These are phyloP conservation scores for Penicillium malachiteum DNA, from an alignment of 495 filamentous ascomycete species.

Conservation along the genomic window DNA sequence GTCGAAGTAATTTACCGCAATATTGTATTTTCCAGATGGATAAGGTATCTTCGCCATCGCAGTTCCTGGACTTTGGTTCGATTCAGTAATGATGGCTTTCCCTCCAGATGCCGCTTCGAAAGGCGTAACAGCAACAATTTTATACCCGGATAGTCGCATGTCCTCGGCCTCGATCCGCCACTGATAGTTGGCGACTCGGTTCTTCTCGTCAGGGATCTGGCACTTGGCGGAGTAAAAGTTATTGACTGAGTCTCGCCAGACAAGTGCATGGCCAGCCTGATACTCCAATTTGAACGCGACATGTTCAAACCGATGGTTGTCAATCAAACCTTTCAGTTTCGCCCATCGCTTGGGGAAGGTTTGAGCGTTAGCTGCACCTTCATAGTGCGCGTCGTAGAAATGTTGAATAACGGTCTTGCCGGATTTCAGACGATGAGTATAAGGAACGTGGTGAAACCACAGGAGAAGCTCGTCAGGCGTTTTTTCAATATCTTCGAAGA, in stretches of 20 bases:
- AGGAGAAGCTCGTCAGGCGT: constrained; percentile 69
- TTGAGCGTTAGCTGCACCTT: constrained; percentile 58
- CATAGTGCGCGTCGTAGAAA: constrained; percentile 72
- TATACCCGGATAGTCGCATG: constrained; percentile 59
- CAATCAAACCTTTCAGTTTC: constrained; percentile 53
- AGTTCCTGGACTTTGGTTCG: constrained; percentile 49
- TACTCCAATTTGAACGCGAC: constrained; percentile 56
- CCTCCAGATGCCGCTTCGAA: constrained; percentile 54
- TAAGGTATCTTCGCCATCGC: constrained; percentile 48
- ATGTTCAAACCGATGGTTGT: constrained; percentile 60
- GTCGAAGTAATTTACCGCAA: constrained; percentile 69
- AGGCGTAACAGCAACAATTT: constrained; percentile 46
- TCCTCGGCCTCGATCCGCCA: constrained; percentile 65
- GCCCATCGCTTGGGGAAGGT: constrained; percentile 56
- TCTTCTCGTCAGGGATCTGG: constrained; percentile 52
- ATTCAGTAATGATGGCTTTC: constrained; percentile 47
- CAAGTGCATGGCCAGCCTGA: constrained; percentile 66
- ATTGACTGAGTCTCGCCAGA: constrained; percentile 66
- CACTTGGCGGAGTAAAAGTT: constrained; percentile 62
- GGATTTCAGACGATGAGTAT: constrained; percentile 61
- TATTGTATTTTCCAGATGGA: constrained; percentile 54
- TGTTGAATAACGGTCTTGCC: constrained; percentile 74
- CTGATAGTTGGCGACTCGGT: constrained; percentile 56
- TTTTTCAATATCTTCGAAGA: constrained; percentile 59
- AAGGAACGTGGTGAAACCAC: constrained; percentile 76